Evolutionary conservation across 371 early-diverging fungal species (phyloP), one percentile per base, ranked within the genome.

Genomic region (Globomyces sp.): DNA sequence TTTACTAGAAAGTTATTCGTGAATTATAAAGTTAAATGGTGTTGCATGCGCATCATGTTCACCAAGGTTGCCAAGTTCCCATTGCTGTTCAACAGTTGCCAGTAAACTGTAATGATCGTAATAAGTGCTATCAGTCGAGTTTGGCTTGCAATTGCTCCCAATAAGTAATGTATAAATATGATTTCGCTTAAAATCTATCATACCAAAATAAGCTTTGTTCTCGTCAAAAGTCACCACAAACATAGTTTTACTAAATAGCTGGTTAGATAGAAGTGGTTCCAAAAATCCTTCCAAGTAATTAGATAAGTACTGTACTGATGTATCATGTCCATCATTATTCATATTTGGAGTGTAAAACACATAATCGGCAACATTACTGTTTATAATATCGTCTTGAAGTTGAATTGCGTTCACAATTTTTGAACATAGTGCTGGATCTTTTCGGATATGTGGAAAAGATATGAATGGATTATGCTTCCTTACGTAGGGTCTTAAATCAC

Each of bases 401-500:
- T 85, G 72, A 50, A 71, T 68, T 4, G 77, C 76, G 52, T 68
- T 64, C 37, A 83, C 85, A 58, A 87, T 75, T 39, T 82, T 83
- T 34, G 65, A 66, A 71, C 86, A 86, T 3, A 82, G 78, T 2
- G 77, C 59, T 2, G 77, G 10, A 69, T 81, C 76, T 34, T 41
- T 64, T 45, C 76, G 57, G 46, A 87, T 79, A 34, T 72, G 75
- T 37, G 68, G 68, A 52, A 80, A 81, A 42, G 79, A 75, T 53
- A 87, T 83, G 74, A 87, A 86, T 10, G 85, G 87, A 71, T 86
- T 86, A 72, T 87, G 87, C 66, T 85, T 84, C 57, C 86, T 73
- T 50, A 57, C 63, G 68, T 84, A 85, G 39, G 71, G 52, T 6
- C 69, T 67, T 39, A 66, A 37, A 10, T 68, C 59, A 24, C 24